Conservation (phyloP, 768 basidiomycete species). For the Lactarius indigo region DNA sequence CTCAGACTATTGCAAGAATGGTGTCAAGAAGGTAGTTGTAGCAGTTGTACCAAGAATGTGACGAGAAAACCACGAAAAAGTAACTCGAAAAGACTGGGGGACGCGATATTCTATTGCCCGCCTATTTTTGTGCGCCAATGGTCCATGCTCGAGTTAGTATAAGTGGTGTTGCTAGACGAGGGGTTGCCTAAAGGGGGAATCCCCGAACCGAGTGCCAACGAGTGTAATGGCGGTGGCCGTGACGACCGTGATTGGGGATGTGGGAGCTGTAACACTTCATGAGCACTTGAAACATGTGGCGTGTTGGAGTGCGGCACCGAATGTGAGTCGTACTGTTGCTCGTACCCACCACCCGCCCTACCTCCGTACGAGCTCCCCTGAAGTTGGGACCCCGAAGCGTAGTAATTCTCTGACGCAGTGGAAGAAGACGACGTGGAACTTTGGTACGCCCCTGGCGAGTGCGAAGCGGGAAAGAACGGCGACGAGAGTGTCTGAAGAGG, state of each 20-base stretch:
- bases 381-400: constrained; percentile 19
- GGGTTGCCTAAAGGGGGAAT: constrained; percentile 7
- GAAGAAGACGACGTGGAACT: constrained; percentile 21
- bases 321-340: constrained; percentile 19
- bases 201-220: constrained; percentile 14
- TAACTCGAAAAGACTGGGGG: background rate
- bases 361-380: constrained; percentile 17
- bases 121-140: constrained; percentile 23
- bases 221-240: constrained; percentile 12
- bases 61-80: constrained; percentile 1
- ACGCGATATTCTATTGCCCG: constrained; percentile 7
- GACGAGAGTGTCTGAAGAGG: constrained; percentile 25
- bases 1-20: constrained; percentile 12
- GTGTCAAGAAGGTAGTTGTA: constrained; percentile 12
- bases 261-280: constrained; percentile 16
- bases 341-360: constrained; percentile 20
- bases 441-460: constrained; percentile 21
- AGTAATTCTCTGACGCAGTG: constrained; percentile 21
- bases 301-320: constrained; percentile 14
- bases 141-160: constrained; percentile 14
- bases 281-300: constrained; percentile 5
- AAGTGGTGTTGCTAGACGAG: constrained; percentile 5
- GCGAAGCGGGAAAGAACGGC: constrained; percentile 24
- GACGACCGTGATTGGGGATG: constrained; percentile 17
- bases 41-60: constrained; percentile 13